phyloP scores from a whole-genome alignment of 208 protist species.

The Trypanosoma caninum region DNA sequence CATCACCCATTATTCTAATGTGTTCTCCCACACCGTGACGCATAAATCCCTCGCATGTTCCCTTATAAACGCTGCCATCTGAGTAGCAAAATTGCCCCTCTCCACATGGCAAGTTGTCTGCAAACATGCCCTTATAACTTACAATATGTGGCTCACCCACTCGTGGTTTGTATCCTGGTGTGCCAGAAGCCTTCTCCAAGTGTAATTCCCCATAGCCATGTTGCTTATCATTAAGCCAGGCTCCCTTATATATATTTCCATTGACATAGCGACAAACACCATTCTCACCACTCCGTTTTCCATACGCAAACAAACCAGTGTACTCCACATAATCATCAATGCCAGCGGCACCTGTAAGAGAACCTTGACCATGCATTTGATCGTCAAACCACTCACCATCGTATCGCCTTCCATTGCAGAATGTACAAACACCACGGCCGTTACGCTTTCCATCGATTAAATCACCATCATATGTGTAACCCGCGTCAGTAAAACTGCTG shows the following conservation, averaged over 20 bases:
- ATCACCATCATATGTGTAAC: constrained; percentile 64
- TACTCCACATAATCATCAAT: constrained; percentile 69
- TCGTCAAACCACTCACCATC: constrained; percentile 78
- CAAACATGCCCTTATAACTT: constrained; percentile 56
- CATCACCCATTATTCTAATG: constrained; percentile 41
- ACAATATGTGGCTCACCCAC: constrained; percentile 11
- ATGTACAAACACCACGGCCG: constrained; percentile 68
- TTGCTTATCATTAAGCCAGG: constrained; percentile 57
- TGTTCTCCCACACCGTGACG: constrained; percentile 62
- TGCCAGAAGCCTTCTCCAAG: constrained; percentile 19
- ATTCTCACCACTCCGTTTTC: constrained; percentile 48
- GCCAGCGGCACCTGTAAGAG: constrained; percentile 37
- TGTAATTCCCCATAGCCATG: constrained; percentile 60
- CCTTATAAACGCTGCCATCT: constrained; percentile 60
- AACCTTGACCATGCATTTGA: constrained; percentile 77
- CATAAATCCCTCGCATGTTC: constrained; percentile 36
- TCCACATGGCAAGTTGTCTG: constrained; percentile 33
- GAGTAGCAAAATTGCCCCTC: constrained; percentile 52
- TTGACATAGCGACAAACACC: constrained; percentile 69
- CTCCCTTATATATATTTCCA: constrained; percentile 71
- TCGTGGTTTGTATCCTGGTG: not conserved
- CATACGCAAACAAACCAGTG: constrained; percentile 51
- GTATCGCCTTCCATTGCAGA: constrained; percentile 71
- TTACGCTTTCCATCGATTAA: constrained; percentile 58
- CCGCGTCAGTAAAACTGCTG: constrained; percentile 33